Evolutionary conservation across 768 basidiomycete species (phyloP), one percentile per base, ranked within the genome.

Genomic region (Flagelloscypha sp.): DNA sequence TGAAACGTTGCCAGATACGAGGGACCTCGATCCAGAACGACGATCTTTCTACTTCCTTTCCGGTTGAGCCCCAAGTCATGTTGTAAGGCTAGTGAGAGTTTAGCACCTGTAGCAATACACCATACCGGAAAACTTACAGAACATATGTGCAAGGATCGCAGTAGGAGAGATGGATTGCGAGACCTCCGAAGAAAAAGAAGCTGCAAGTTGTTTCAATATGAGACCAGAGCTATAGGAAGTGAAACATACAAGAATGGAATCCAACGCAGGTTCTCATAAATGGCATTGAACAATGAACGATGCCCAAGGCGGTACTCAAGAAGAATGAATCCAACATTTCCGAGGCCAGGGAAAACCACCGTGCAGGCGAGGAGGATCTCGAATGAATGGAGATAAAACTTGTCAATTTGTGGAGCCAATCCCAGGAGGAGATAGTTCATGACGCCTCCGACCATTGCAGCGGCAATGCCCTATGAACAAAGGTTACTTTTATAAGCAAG

Each of bases 1-100:
- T 84, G 71, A 92, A 92, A 32, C 83, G 75, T 46, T 75, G 67
- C 59, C 84, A 72, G 52, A 92, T 88, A 28, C 79, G 73, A 1
- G 88, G 88, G 1, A 90, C 78, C 61, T 93, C 88, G 44, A 86
- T 76, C 75, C 84, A 89, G 66, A 93, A 89, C 38, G 88, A 87
- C 2, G 83, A 85, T 19, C 75, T 70, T 50, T 89, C 82, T 34
- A 92, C 85, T 59, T 87, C 85, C 58, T 93, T 90, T 47, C 62
- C 68, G 1, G 70, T 72, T 19, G 70, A 70, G 19, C 70, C 70
- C 70, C 70, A 72, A 22, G 69, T 70, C 70, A 68, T 71, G 32
- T 74, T 66, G 53, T 70, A 68, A 29, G 70, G 24, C 35, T 5
- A 36, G 41, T 24, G 34, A 32, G 36, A 43, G 27, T 24, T 31